A percentile compares a stretch with the other conserved stretches of the same genome.
Evolutionary conservation across 305 asterid species (phyloP).

Genomic region (Solanum hybrid): DNA sequence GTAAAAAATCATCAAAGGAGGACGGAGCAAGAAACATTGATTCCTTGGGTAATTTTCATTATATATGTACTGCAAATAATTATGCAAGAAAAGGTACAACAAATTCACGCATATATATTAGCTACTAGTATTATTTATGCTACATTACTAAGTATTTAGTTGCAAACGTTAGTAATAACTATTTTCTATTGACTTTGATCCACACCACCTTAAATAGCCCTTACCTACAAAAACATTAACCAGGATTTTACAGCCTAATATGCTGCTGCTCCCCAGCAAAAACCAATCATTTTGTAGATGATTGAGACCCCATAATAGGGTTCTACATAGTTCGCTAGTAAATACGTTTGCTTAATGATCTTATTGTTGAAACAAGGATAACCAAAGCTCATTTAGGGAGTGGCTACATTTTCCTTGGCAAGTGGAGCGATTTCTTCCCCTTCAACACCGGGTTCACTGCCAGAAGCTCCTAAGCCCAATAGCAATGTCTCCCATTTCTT

Average conservation of each 20-base stretch:
- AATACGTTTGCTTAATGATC: background rate
- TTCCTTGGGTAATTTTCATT: background rate
- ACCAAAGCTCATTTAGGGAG: constrained; percentile 35
- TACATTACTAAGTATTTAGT: background rate
- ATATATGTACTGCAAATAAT: background rate
- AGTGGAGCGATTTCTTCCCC: constrained; percentile 77
- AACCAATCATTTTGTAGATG: background rate
- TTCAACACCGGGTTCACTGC: constrained; percentile 55
- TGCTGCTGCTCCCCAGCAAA: background rate
- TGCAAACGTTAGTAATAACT: background rate
- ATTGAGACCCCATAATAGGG: background rate
- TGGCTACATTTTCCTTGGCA: constrained; percentile 70
- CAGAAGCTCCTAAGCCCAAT: constrained; percentile 54
- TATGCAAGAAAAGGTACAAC: background rate
- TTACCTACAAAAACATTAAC: background rate
- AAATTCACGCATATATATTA: background rate
- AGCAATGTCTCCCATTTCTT: constrained; percentile 68
- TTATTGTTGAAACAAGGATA: background rate
- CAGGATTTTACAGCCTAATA: background rate
- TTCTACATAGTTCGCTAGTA: background rate
- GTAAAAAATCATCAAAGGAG: background rate
- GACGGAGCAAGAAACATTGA: background rate
- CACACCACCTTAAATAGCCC: background rate
- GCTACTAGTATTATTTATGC: background rate
- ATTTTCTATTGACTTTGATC: background rate